These are phyloP conservation scores for Aspergillus caelatus DNA, from an alignment of 2,329 filamentous ascomycete species.

Conservation along the genomic window DNA sequence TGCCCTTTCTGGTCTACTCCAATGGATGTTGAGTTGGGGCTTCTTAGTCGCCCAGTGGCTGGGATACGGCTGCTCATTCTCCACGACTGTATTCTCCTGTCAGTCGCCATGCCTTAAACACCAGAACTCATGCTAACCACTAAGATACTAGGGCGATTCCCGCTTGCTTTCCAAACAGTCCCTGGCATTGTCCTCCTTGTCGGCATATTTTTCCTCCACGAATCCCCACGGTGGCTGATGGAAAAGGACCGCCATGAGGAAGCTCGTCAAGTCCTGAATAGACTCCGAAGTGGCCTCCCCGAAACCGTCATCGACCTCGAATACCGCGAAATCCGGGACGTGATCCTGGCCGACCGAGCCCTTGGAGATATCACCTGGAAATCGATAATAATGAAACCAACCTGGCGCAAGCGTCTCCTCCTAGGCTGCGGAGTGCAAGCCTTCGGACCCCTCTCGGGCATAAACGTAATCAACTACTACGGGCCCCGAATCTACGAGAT, in stretches of 20 bases:
- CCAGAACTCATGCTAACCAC: too few relatives aligned
- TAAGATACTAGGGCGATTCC: constrained; percentile 26
- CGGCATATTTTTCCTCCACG: constrained; percentile 35
- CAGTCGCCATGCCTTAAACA: too few relatives aligned
- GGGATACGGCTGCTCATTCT: constrained; percentile 35
- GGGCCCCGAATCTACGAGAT: constrained; percentile 47
- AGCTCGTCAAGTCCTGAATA: too few relatives aligned
- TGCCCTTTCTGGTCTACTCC: constrained; percentile 33
- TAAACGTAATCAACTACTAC: constrained; percentile 52
- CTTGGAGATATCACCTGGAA: constrained; percentile 39
- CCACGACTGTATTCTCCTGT: too few relatives aligned
- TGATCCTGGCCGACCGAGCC: constrained; percentile 40
- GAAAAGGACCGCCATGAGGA: constrained; percentile 27
- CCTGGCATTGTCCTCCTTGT: constrained; percentile 37
- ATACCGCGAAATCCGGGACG: constrained; percentile 43
- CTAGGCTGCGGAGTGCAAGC: constrained; percentile 52
- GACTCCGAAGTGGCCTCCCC: neutral
- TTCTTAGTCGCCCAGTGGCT: constrained; percentile 44
- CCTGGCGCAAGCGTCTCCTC: constrained; percentile 49
- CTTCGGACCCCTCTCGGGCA: constrained; percentile 51
- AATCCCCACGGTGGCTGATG: constrained; percentile 31
- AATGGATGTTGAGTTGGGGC: constrained; percentile 42
- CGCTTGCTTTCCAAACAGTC: constrained; percentile 47
- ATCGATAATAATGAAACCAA: constrained; percentile 44
- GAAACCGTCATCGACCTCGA: constrained; percentile 37